Evolutionary conservation across 495 filamentous ascomycete species (phyloP), one percentile per base, ranked within the genome.

Genomic region (Hypoxylon rickii): DNA sequence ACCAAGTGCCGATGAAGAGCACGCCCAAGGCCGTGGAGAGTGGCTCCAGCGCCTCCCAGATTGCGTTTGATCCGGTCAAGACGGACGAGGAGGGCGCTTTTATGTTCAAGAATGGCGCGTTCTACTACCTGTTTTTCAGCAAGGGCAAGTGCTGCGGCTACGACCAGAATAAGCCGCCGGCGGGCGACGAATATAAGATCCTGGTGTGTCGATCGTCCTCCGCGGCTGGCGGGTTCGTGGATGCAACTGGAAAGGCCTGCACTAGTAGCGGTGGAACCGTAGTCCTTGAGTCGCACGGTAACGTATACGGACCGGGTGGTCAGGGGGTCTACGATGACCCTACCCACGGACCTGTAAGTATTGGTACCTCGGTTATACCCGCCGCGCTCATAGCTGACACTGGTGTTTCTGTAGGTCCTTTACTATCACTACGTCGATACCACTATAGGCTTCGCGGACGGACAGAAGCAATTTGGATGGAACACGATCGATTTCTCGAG

Each of bases 401-500:
- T 52, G 3, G 43, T 31, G 10, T 16, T 12, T 7, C 11, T n/a
- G 0, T 66, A 82, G 21, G 76, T 90, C 11, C 75, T 90, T 12
- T 90, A 90, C 64, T 90, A 90, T 58, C 86, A 89, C 60, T 89
- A 89, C 32, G 68, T 70, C 5, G 78, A 90, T 61, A 88, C 82
- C 0, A 79, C 57, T 2, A 74, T 89, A 55, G 86, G 87, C 0
- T 85, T 82, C 57, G 81, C 73, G 0, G 86, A 89, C 66, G 75
- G 73, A 1, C 74, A 89, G 57, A 85, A 86, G 63, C 70, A 73
- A 42, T 88, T 90, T 58, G 86, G 88, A 3, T 86, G 82, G 80
- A 90, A 89, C 46, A 65, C 63, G 7, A 78, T 92, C 51, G 69
- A 79, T 38, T 90, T 82, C 58, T 80, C 81, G 0, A 80, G 70